These are phyloP conservation scores for Pseudogymnoascus destructans DNA, from an alignment of 2,329 filamentous ascomycete genomes.

Conservation along the genomic window DNA sequence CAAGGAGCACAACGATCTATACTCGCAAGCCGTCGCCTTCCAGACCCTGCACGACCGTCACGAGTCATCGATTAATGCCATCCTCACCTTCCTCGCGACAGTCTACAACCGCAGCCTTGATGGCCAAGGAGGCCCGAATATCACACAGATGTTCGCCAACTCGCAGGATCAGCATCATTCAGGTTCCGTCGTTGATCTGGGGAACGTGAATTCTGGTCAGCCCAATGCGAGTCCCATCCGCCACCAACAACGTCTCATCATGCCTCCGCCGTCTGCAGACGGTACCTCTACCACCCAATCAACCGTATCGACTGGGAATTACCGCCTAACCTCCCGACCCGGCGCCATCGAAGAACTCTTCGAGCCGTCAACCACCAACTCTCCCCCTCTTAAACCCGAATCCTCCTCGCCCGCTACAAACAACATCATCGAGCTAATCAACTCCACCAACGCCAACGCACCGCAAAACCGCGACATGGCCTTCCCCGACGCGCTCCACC, in stretches of 20 bases:
- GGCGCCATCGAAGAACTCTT: slow-evolving; percentile 48
- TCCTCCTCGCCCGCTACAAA: slow-evolving; percentile 29
- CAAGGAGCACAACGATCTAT: slow-evolving; percentile 76
- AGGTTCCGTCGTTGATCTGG: slow-evolving; percentile 48
- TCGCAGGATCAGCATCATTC: slow-evolving; percentile 38
- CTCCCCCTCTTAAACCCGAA: slow-evolving; percentile 41
- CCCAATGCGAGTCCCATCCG: slow-evolving; percentile 19
- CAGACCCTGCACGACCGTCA: slow-evolving; percentile 91
- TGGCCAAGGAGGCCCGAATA: slow-evolving; percentile 61
- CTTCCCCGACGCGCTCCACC: slow-evolving; percentile 37
- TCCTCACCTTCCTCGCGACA: slow-evolving; percentile 89
- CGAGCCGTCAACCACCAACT: slow-evolving; percentile 35
- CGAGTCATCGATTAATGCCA: slow-evolving; percentile 98
- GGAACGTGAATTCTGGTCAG: slow-evolving; percentile 34
- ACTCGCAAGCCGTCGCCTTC: slow-evolving; percentile 76
- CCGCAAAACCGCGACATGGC: slow-evolving; percentile 30
- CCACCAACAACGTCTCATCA: slow-evolving; percentile 24
- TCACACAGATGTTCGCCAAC: slow-evolving; percentile 72
- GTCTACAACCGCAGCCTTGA: slow-evolving; percentile 92
- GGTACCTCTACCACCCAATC: slow-evolving; percentile 17
- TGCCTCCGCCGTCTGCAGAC: slow-evolving; percentile 23
- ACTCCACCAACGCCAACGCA: slow-evolving; percentile 46
- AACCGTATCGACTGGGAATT: slow-evolving; percentile 19
- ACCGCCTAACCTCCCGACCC: slow-evolving; percentile 29
- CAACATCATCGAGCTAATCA: slow-evolving; percentile 52